Evolutionary conservation across 352 stramenopile species (phyloP).

Genomic region (Phytophthora lateralis): DNA sequence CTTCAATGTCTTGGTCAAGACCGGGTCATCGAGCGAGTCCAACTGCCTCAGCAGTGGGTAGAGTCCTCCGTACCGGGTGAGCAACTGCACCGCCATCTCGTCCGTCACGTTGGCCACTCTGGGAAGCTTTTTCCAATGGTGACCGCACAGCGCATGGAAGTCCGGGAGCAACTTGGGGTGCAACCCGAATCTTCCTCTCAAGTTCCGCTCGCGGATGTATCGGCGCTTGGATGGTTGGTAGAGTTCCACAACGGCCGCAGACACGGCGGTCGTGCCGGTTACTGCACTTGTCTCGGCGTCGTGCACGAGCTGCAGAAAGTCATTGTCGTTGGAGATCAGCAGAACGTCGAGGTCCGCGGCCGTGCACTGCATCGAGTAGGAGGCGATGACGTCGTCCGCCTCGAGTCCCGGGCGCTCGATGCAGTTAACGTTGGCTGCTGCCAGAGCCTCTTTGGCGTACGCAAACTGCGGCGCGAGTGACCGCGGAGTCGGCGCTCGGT

Average conservation of each 20-base stretch:
- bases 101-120: conserved; percentile 62
- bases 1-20: conserved; percentile 69
- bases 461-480: conserved; percentile 51
- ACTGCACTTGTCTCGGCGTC: conserved; percentile 8
- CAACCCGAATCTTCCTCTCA: conserved; percentile 64
- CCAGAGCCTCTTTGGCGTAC: conserved; percentile 41
- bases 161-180: conserved; percentile 59
- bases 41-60: conserved; percentile 65
- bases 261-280: conserved; percentile 3
- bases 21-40: conserved; percentile 57
- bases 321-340: conserved; percentile 74
- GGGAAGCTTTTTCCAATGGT: conserved; percentile 70
- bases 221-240: conserved; percentile 78
- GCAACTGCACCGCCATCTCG: conserved; percentile 61
- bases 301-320: conserved; percentile 68
- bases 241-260: conserved; percentile 50
- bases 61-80: conserved; percentile 65
- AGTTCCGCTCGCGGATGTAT: conserved; percentile 66
- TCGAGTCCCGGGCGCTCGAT: conserved; percentile 58
- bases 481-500: conserved; percentile 41
- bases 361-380: conserved; percentile 52
- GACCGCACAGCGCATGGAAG: conserved; percentile 69
- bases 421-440: conserved; percentile 44
- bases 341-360: conserved; percentile 57
- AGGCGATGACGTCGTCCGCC: conserved; percentile 73